Evolutionary conservation across 306 rosid species (phyloP).

Genomic region (Trifolium fragiferum): DNA sequence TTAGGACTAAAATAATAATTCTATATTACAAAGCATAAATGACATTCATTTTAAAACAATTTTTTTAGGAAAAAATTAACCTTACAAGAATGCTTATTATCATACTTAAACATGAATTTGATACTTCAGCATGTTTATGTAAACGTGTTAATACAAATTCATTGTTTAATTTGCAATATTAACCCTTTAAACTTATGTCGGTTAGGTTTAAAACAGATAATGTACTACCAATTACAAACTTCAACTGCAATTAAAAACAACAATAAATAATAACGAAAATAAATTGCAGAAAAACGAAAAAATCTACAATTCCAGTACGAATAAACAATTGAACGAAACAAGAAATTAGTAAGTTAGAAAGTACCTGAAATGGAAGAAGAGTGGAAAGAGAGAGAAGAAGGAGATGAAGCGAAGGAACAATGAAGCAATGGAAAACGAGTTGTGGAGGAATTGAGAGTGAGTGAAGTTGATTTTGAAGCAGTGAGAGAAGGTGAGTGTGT

Average conservation of each 20-base stretch:
- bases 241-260: background rate
- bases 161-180: conserved; percentile 3
- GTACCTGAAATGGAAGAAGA: conserved; percentile 44
- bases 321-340: background rate
- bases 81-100: background rate
- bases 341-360: background rate
- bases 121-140: background rate
- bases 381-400: conserved; percentile 32
- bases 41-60: no score
- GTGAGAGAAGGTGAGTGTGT: conserved; percentile 11
- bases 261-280: background rate
- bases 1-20: no score
- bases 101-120: background rate
- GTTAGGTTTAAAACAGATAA: background rate
- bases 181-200: background rate
- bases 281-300: no score
- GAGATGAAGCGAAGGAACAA: conserved; percentile 39
- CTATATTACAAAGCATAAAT: no score
- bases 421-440: conserved; percentile 32
- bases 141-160: background rate
- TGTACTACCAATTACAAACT: background rate
- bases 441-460: conserved; percentile 8
- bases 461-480: conserved; percentile 14
- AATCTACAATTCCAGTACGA: background rate
- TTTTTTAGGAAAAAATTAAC: background rate